Percentiles rank a stretch among this genome's conserved stretches.
phyloP scores from a whole-genome alignment of 2,329 filamentous ascomycete species.

The Ophidiomyces ophidiicola region DNA sequence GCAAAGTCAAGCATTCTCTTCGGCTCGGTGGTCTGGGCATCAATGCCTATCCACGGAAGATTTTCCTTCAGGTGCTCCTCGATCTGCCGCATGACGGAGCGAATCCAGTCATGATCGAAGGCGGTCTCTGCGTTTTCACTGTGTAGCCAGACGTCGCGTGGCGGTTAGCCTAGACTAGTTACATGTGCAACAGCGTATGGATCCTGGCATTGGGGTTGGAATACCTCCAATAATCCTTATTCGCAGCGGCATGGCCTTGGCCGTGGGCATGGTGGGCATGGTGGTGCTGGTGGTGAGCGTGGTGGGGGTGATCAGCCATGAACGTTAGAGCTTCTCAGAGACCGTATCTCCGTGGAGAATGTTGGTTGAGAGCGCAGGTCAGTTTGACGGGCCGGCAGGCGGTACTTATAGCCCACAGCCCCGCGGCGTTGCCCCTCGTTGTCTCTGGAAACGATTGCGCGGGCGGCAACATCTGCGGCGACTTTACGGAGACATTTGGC shows the following conservation, averaged over 20 bases:
- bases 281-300: constrained; percentile 5
- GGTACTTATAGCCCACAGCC: constrained; percentile 2
- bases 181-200: no score
- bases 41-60: constrained; percentile 14
- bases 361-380: no score
- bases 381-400: not conserved
- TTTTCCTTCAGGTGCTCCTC: constrained; percentile 12
- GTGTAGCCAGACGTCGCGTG: not conserved
- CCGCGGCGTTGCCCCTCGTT: not conserved
- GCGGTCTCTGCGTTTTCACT: constrained; percentile 9
- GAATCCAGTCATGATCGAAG: constrained; percentile 14
- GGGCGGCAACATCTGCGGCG: constrained; percentile 1
- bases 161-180: no score
- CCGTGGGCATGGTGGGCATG: not conserved
- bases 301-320: constrained; percentile 7
- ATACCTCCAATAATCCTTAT: constrained; percentile 15
- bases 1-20: constrained; percentile 17
- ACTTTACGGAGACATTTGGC: constrained; percentile 9
- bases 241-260: constrained; percentile 8
- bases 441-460: not conserved
- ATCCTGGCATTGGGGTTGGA: not conserved
- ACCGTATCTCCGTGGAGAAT: no score
- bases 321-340: not conserved
- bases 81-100: constrained; percentile 9
- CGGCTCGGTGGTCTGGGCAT: not conserved